Percentiles rank a stretch among this genome's conserved stretches.
Evolutionary conservation across 805 yeast species (phyloP).

Genomic region (Nakazawaea ishiwadae): DNA sequence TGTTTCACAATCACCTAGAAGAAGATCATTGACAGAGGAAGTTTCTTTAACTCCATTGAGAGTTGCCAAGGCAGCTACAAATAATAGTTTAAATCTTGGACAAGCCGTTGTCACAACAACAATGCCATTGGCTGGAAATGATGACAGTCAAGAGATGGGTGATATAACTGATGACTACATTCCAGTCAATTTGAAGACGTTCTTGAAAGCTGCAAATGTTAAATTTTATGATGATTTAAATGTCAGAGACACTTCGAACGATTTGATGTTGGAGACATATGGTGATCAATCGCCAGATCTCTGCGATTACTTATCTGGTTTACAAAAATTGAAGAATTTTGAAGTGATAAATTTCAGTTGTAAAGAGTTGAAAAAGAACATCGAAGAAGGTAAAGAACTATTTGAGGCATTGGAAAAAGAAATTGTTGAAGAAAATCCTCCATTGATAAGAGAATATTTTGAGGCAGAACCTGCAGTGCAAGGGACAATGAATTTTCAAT

Average conservation of each 20-base stretch:
- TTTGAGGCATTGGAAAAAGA: slow-evolving; percentile 46
- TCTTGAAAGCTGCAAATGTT: slow-evolving; percentile 34
- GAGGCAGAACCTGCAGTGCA: slow-evolving; percentile 32
- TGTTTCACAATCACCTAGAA: slow-evolving; percentile 3
- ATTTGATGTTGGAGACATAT: background rate
- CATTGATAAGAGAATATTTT: slow-evolving; percentile 44
- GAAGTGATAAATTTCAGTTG: slow-evolving; percentile 51
- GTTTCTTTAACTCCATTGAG: slow-evolving; percentile 11
- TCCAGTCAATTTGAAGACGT: slow-evolving; percentile 32
- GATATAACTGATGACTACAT: slow-evolving; percentile 20
- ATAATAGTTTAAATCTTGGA: slow-evolving; percentile 3
- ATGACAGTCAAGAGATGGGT: slow-evolving; percentile 13
- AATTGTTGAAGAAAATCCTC: slow-evolving; percentile 41
- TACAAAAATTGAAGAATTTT: slow-evolving; percentile 35
- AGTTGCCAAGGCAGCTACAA: slow-evolving; percentile 6
- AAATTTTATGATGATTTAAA: slow-evolving; percentile 43
- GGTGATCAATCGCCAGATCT: slow-evolving; percentile 1
- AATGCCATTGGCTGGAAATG: slow-evolving; percentile 25
- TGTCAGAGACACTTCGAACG: slow-evolving; percentile 10
- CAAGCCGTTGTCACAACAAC: slow-evolving; percentile 18
- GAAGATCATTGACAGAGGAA: slow-evolving; percentile 8
- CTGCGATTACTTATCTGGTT: slow-evolving; percentile 34
- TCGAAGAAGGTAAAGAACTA: slow-evolving; percentile 41
- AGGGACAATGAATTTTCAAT: slow-evolving; percentile 39
- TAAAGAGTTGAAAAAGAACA: slow-evolving; percentile 46